Evolutionary conservation across 2,329 filamentous ascomycete genomes (phyloP).

Genomic region (Chrysoporthe austroafricana): DNA sequence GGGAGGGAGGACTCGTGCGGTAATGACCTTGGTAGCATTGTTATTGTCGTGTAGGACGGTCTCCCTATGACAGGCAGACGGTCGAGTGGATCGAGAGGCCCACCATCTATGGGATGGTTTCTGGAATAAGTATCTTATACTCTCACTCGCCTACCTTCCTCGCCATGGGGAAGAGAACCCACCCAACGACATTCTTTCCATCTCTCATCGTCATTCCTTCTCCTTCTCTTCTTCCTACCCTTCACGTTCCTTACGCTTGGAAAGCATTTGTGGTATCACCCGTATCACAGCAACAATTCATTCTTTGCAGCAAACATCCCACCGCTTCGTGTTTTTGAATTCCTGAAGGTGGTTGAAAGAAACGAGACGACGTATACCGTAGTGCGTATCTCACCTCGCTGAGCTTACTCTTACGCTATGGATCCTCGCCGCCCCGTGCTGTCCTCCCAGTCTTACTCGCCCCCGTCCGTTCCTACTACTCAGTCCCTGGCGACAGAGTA

Average conservation of each 20-base stretch:
- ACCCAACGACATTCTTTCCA: slow-evolving; percentile 20
- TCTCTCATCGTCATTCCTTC: slow-evolving; percentile 27
- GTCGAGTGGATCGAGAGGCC: not conserved
- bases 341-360: slow-evolving; percentile 40
- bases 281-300: slow-evolving; percentile 30
- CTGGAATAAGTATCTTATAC: slow-evolving; percentile 14
- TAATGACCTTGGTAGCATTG: slow-evolving; percentile 3
- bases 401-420: slow-evolving; percentile 37
- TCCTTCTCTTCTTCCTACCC: slow-evolving; percentile 23
- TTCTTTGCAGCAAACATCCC: slow-evolving; percentile 31
- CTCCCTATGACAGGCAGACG: not conserved
- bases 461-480: slow-evolving; percentile 47
- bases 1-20: not conserved
- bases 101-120: not conserved
- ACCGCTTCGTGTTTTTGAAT: slow-evolving; percentile 31
- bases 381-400: slow-evolving; percentile 29
- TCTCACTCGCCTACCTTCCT: slow-evolving; percentile 8
- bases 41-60: not conserved
- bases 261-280: slow-evolving; percentile 45
- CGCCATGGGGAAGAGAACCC: slow-evolving; percentile 1
- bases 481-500: slow-evolving; percentile 24
- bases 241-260: slow-evolving; percentile 47
- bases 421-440: slow-evolving; percentile 51
- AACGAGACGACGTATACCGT: not conserved
- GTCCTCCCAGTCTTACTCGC: slow-evolving; percentile 55